Percentiles rank a stretch among this genome's conserved stretches.
Conservation (phyloP, 2,329 filamentous ascomycete genomes). For the Falciphora oryzae region DNA sequence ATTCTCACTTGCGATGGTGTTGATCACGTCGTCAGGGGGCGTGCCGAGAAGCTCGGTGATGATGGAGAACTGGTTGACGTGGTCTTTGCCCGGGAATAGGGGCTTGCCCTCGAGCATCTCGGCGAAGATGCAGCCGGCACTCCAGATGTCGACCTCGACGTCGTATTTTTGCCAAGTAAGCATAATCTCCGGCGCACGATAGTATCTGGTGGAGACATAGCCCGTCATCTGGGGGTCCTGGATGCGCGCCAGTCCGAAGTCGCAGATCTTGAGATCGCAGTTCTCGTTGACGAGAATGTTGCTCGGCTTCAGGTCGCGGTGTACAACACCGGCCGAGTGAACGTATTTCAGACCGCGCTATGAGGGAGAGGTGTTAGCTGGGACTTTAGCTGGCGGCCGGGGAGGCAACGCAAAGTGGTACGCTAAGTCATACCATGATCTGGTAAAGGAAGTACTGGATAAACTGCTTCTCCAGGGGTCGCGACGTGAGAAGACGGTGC, state of each 20-base stretch:
- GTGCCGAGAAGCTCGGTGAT: constrained; percentile 97
- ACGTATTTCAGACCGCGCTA: constrained; percentile 98
- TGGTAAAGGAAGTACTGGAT: constrained; percentile 99
- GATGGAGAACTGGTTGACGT: constrained; percentile 99
- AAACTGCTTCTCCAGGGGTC: constrained; percentile 97
- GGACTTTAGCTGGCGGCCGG: neutral
- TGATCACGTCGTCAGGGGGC: constrained; percentile 95
- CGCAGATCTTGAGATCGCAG: constrained; percentile 98
- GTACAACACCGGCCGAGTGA: constrained; percentile 95
- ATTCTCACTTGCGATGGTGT: constrained; percentile 97
- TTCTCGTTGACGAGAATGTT: constrained; percentile 99
- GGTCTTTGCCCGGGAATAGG: constrained; percentile 96
- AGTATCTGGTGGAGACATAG: constrained; percentile 98
- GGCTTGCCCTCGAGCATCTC: constrained; percentile 99
- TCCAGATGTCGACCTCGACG: constrained; percentile 98
- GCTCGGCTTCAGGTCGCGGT: constrained; percentile 95
- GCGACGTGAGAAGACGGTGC: constrained; percentile 88
- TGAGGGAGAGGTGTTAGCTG: constrained; percentile 8
- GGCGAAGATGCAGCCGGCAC: constrained; percentile 96
- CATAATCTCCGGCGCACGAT: constrained; percentile 98
- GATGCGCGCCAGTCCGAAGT: constrained; percentile 94
- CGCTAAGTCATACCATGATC: constrained; percentile 68
- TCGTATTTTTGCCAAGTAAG: constrained; percentile 99
- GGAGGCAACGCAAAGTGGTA: neutral
- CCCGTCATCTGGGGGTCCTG: constrained; percentile 99